Evolutionary conservation across 139 green algal genomes (phyloP), one percentile per base, ranked within the genome.

Genomic region (Yamagishiella unicocca): DNA sequence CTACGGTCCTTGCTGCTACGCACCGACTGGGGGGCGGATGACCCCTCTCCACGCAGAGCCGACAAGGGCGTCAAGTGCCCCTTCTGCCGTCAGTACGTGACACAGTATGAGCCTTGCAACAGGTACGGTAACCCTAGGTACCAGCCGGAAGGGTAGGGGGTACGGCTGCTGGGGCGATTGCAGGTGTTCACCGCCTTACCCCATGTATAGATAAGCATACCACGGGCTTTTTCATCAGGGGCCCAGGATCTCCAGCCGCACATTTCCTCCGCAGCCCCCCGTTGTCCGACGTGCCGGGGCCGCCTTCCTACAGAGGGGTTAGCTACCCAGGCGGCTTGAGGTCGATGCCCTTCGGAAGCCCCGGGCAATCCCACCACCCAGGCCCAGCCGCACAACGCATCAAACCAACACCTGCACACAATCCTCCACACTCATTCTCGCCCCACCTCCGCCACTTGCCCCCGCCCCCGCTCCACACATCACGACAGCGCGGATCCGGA

Each of bases 51-150:
- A n/a, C n/a, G n/a, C 54, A 58, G 75, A 54, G 88, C 90, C 42
- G 90, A 93, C 74, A 92, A 94, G 76, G 92, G 92, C 29, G 87
- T 95, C 38, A 94, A 93, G 54, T 95, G 92, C 75, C 92, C 92
- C 24, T 95, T 95, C 66, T 95, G 92, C 81, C 53, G 92, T 3
- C 38, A 53, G 10, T 95, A 90, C 58, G 83, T 95, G 33, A 85
- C 91, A 27, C 80, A 83, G 27, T 95, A 94, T 68, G 64, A 83
- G 0, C 66, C 89, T 2, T 85, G 79, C 61, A 85, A 85, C 79
- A 85, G 79, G 79, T 85, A 42, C 29, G 61, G 8, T n/a, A n/a
- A n/a, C n/a, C n/a, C n/a, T n/a, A n/a, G n/a, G n/a, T n/a, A n/a
- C n/a, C n/a, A n/a, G n/a, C n/a, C n/a, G n/a, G n/a, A n/a, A n/a